Evolutionary conservation across 345 rosid species (phyloP).

Genomic region (Nasturtium officinale): DNA sequence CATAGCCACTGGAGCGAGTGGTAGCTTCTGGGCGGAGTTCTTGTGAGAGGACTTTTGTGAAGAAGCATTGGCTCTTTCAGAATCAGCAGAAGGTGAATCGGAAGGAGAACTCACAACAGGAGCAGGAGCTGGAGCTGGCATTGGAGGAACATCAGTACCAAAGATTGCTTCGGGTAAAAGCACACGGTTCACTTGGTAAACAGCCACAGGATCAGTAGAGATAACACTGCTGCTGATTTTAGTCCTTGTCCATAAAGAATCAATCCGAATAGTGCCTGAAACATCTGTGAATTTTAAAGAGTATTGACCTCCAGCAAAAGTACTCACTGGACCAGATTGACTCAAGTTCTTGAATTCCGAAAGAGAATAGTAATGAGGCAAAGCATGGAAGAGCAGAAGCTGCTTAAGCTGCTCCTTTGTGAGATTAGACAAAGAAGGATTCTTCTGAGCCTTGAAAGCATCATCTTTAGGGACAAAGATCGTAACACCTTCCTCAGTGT

Average conservation of each 20-base stretch:
- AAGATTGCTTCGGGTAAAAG: constrained; percentile 86
- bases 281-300: constrained; percentile 65
- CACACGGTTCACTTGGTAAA: constrained; percentile 78
- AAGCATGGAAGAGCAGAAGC: constrained; percentile 76
- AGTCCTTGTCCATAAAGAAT: constrained; percentile 79
- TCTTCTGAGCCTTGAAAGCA: constrained; percentile 74
- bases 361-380: constrained; percentile 72
- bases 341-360: constrained; percentile 87
- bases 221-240: constrained; percentile 75
- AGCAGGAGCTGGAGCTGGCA: constrained; percentile 85
- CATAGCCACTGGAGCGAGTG: constrained; percentile 48
- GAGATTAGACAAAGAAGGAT: constrained; percentile 69
- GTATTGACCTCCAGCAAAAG: constrained; percentile 72
- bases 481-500: constrained; percentile 81
- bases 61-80: constrained; percentile 29
- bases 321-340: constrained; percentile 56
- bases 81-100: constrained; percentile 61
- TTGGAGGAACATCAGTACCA: constrained; percentile 88
- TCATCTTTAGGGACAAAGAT: constrained; percentile 83
- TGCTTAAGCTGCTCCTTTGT: constrained; percentile 74
- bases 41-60: constrained; percentile 48
- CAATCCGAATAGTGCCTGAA: constrained; percentile 64
- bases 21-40: constrained; percentile 51
- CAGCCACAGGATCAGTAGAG: constrained; percentile 79
- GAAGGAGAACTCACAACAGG: constrained; percentile 66